Conservation (phyloP, 1,284 basidiomycete genomes). For the Tilletiopsis washingtonensis region DNA sequence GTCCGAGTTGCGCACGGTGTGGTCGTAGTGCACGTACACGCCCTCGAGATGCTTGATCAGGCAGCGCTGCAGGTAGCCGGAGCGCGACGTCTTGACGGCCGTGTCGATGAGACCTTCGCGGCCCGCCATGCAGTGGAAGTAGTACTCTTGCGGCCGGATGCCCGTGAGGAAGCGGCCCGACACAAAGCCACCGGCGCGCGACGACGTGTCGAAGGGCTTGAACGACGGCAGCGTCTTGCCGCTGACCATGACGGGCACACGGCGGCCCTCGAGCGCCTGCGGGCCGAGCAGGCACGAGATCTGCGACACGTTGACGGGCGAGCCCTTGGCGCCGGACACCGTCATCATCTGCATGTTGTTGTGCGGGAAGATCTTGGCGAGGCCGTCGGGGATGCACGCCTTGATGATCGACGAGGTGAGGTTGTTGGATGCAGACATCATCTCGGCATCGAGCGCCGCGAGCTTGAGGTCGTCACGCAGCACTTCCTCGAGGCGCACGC, state of each 20-base stretch:
- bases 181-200: conserved; percentile 97
- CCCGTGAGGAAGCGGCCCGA: conserved; percentile 99
- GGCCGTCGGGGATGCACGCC: conserved; percentile 76
- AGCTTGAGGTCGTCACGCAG: conserved; percentile 95
- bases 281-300: conserved; percentile 96
- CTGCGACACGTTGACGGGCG: conserved; percentile 92
- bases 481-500: conserved; percentile 69
- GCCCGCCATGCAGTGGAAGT: conserved; percentile 99
- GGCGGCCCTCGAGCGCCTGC: conserved; percentile 94
- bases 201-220: conserved; percentile 91
- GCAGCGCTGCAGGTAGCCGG: conserved; percentile 95
- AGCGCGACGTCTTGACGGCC: conserved; percentile 96
- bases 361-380: conserved; percentile 69
- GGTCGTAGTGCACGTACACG: conserved; percentile 90
- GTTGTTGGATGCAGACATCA: conserved; percentile 59
- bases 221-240: conserved; percentile 98
- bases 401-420: conserved; percentile 67
- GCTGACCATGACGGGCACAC: conserved; percentile 97
- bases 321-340: conserved; percentile 94
- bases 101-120: conserved; percentile 98
- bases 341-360: conserved; percentile 99
- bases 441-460: conserved; percentile 85
- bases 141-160: conserved; percentile 97
- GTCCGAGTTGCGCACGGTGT: conserved; percentile 93
- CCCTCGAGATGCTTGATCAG: conserved; percentile 98